Base-by-base conservation (phyloP, 768 basidiomycete species). In the Termitomyces heimii region DNA sequence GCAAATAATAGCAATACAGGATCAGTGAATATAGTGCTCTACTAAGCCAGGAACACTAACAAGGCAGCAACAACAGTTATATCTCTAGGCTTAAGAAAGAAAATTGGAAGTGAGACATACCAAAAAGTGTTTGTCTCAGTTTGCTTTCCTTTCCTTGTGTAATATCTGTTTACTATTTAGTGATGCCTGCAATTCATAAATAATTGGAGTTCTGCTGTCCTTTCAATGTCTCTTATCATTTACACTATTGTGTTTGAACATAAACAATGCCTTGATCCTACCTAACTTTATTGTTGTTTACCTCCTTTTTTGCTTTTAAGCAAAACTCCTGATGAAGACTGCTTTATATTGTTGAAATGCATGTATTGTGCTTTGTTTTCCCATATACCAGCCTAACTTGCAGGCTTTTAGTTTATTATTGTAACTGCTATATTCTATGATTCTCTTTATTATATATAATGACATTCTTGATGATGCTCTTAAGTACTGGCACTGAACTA, bases 21-120 rank as follows among this genome's bases (percentile, higher is more conserved):
- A 79, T n/a, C 78, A 75, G 76, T 59, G 86, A 86, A 66, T 87
- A 86, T 60, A 77, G 85, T 10, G 72, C 75, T 4, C 77, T 79
- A 40, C 73, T 77, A 6, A 55, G 50, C 35, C 66, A 68, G 48
- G n/a, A 60, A 65, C 22, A 45, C 51, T 9, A 45, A 32, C 13
- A 55, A 48, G 46, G 39, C 60, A 4, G 31, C 54, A 28, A 56
- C 57, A 53, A 43, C 55, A 29, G 20, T 57, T 35, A 28, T 20
- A 60, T 62, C 22, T 61, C 63, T 45, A 66, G 69, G 58, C 57
- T 65, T 45, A 63, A 59, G n/a, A n/a, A n/a, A n/a, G n/a, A n/a
- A n/a, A n/a, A n/a, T n/a, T n/a, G 71, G 48, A 71, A 68, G 39
- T 71, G 32, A 51, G 49, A 31, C 26, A 3, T 28, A 35, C 50